Percentiles rank a stretch among this genome's conserved stretches.
Evolutionary conservation across 2,329 filamentous ascomycete genomes (phyloP).

Genomic region (Pseudogymnoascus sp.): DNA sequence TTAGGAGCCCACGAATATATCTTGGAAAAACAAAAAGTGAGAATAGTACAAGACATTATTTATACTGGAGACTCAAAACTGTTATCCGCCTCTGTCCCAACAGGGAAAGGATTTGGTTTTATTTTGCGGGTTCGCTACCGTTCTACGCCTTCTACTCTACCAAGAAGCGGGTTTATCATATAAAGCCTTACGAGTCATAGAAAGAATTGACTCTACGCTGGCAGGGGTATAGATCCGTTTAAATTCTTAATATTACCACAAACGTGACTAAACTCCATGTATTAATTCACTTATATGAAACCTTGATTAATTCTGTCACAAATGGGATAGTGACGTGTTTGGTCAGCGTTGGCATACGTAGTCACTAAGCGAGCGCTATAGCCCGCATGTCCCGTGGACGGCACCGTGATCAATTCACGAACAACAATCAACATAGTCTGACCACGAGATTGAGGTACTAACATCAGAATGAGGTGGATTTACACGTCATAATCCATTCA

Average conservation of each 20-base stretch:
- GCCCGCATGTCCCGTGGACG: neutral
- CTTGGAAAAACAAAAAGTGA: neutral
- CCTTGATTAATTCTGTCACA: neutral
- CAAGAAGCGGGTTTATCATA: neutral
- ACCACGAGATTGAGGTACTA: neutral
- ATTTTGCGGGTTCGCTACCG: neutral
- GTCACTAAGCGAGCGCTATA: neutral
- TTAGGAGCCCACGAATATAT: neutral
- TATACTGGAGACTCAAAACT: neutral
- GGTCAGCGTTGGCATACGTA: conserved; percentile 3
- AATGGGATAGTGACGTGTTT: neutral
- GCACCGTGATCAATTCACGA: conserved; percentile 1
- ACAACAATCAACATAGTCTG: conserved; percentile 2
- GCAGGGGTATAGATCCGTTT: neutral
- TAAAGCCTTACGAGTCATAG: neutral
- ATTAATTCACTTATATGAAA: neutral
- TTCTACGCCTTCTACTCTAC: neutral
- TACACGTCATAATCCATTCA: neutral
- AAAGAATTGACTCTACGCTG: neutral
- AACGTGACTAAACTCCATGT: neutral
- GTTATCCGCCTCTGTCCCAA: neutral
- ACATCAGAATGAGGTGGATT: neutral
- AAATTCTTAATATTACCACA: neutral
- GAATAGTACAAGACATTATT: neutral
- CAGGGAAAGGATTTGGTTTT: neutral